These are phyloP conservation scores for Solanum okadae DNA, from an alignment of 257 asterid species.

Conservation along the genomic window DNA sequence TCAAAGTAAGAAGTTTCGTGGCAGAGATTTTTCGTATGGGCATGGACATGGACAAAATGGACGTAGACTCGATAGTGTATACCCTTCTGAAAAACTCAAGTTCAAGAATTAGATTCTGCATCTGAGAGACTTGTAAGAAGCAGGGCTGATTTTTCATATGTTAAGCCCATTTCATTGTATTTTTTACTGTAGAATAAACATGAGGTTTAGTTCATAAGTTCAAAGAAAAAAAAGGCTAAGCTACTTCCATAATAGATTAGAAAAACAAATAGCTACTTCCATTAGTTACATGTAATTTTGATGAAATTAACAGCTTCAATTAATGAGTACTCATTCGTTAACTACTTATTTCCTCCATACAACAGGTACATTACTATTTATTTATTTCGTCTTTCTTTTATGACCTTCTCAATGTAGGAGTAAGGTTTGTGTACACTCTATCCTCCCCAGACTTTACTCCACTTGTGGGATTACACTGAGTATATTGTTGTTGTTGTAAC, in stretches of 20 bases:
- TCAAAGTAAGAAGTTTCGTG: conserved; percentile 9
- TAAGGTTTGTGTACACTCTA: background rate
- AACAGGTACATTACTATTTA: background rate
- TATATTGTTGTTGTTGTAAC: background rate
- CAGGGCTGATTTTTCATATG: background rate
- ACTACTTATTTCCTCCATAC: background rate
- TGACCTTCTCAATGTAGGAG: background rate
- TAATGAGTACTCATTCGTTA: background rate
- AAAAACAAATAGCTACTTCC: background rate
- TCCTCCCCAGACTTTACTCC: accelerated
- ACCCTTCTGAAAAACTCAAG: conserved; percentile 56
- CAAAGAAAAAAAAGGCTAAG: background rate
- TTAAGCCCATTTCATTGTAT: background rate
- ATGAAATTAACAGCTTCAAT: background rate
- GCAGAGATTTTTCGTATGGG: conserved; percentile 19
- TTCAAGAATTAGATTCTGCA: conserved; percentile 18
- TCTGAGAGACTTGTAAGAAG: background rate
- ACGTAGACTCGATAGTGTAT: conserved; percentile 29
- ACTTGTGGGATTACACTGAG: background rate
- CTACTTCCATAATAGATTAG: background rate
- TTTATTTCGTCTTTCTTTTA: background rate
- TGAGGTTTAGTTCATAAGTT: background rate
- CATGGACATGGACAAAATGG: conserved; percentile 31
- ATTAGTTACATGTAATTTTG: background rate
- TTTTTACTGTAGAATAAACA: background rate